Evolutionary conservation across 1,139 yeast genomes (phyloP).

Genomic region (Saccharomyces hybrid): DNA sequence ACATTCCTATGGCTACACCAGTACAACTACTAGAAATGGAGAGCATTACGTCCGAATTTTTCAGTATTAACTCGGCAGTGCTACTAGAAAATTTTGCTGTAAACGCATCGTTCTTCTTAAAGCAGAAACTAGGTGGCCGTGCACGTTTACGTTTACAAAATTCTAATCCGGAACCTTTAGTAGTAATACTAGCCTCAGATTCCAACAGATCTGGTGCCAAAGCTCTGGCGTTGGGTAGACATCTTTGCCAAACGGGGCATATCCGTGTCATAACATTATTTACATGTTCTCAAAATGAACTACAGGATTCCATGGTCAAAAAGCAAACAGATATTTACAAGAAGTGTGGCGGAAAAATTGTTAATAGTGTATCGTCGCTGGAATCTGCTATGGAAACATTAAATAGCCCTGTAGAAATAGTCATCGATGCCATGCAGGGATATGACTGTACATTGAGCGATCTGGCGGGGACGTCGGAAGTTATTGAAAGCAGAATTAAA

Average conservation of each 20-base stretch:
- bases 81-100: constrained; percentile 68
- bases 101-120: constrained; percentile 53
- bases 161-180: constrained; percentile 74
- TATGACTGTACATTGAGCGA: constrained; percentile 58
- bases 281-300: constrained; percentile 17
- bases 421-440: constrained; percentile 78
- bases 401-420: constrained; percentile 69
- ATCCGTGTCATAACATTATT: constrained; percentile 47
- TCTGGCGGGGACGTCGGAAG: constrained; percentile 19
- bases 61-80: constrained; percentile 42
- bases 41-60: constrained; percentile 46
- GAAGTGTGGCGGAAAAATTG: constrained; percentile 45
- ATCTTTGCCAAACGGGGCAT: constrained; percentile 53
- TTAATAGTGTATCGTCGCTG: constrained; percentile 34
- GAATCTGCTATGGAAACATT: constrained; percentile 36
- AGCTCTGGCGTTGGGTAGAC: constrained; percentile 75
- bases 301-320: constrained; percentile 23
- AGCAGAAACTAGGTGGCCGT: constrained; percentile 61
- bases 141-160: constrained; percentile 51
- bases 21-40: constrained; percentile 78
- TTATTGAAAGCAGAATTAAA: constrained; percentile 15
- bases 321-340: constrained; percentile 50
- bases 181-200: constrained; percentile 58
- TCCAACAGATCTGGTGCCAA: constrained; percentile 67
- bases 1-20: constrained; percentile 64